These are phyloP conservation scores for Claviceps quebecensis DNA, from an alignment of 2,329 filamentous ascomycete genomes.

Conservation along the genomic window DNA sequence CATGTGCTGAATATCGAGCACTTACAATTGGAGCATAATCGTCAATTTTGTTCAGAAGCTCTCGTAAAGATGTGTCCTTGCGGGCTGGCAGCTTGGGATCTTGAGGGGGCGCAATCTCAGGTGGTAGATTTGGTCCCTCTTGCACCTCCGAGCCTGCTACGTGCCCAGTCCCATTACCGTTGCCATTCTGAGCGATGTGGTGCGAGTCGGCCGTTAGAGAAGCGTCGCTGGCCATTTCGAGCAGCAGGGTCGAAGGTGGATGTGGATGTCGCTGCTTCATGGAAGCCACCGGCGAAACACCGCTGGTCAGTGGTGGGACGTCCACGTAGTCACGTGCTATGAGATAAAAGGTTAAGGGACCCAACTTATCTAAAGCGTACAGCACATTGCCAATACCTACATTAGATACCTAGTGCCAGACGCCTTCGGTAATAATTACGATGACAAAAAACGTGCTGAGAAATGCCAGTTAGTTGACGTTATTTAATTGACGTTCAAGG, in stretches of 20 bases:
- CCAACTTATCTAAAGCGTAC: no score
- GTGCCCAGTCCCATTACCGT: slow-evolving; percentile 5
- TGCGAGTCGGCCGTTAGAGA: slow-evolving; percentile 20
- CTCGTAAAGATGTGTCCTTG: slow-evolving; percentile 83
- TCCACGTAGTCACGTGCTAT: background rate
- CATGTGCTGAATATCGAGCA: background rate
- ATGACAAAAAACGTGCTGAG: no score
- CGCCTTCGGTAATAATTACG: no score
- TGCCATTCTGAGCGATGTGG: slow-evolving; percentile 13
- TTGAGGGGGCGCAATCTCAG: slow-evolving; percentile 33
- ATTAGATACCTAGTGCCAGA: no score
- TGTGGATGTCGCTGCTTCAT: background rate
- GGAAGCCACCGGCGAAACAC: background rate
- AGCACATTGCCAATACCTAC: no score
- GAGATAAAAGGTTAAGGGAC: background rate
- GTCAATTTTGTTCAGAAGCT: slow-evolving; percentile 93
- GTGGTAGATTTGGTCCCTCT: slow-evolving; percentile 11
- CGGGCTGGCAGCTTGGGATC: slow-evolving; percentile 59
- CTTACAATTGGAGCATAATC: slow-evolving; percentile 93
- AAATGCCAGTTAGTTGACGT: no score
- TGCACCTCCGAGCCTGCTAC: slow-evolving; percentile 8
- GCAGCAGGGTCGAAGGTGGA: slow-evolving; percentile 4
- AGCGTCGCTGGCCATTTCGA: slow-evolving; percentile 22
- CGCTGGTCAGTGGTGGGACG: background rate
- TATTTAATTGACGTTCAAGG: no score